Evolutionary conservation across 2,329 filamentous ascomycete species (phyloP).

Genomic region (Whalleya microplaca): DNA sequence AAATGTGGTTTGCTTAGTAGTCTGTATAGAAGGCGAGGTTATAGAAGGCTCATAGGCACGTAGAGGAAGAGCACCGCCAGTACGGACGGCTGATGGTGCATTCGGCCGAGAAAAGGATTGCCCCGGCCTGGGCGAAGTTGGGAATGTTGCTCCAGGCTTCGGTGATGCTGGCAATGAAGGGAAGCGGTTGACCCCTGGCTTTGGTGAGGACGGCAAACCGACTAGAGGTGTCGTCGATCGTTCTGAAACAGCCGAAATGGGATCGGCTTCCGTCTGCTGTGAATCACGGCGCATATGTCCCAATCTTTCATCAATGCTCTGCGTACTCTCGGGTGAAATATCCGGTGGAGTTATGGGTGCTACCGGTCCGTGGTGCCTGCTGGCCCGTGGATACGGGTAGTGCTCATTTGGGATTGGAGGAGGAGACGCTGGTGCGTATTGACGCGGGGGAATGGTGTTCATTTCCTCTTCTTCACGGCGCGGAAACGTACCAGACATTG

Average conservation of each 20-base stretch:
- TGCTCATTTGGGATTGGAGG: conserved; percentile 59
- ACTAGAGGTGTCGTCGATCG: conserved; percentile 55
- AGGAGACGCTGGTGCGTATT: conserved; percentile 61
- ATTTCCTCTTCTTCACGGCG: conserved; percentile 60
- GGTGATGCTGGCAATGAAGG: conserved; percentile 42
- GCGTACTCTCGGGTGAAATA: conserved; percentile 50
- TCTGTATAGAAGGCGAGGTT: conserved; percentile 53
- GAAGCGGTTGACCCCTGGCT: conserved; percentile 41
- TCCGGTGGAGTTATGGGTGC: conserved; percentile 52
- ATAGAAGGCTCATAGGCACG: conserved; percentile 64
- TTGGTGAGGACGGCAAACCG: conserved; percentile 53
- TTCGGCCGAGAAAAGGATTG: conserved; percentile 54
- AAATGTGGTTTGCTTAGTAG: conserved; percentile 67
- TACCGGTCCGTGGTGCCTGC: conserved; percentile 36
- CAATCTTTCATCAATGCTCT: conserved; percentile 62
- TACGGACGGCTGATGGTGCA: conserved; percentile 58
- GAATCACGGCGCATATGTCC: conserved; percentile 47
- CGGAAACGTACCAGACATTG: conserved; percentile 63
- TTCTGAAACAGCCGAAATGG: conserved; percentile 56
- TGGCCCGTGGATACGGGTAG: conserved; percentile 41
- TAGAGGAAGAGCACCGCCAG: conserved; percentile 61
- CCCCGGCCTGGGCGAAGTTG: conserved; percentile 53
- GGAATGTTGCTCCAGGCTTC: conserved; percentile 38
- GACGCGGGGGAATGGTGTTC: conserved; percentile 59
- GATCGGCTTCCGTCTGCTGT: conserved; percentile 49